phyloP scores from a whole-genome alignment of 148 eudicot species.

The Vaccinium vitisidaea region DNA sequence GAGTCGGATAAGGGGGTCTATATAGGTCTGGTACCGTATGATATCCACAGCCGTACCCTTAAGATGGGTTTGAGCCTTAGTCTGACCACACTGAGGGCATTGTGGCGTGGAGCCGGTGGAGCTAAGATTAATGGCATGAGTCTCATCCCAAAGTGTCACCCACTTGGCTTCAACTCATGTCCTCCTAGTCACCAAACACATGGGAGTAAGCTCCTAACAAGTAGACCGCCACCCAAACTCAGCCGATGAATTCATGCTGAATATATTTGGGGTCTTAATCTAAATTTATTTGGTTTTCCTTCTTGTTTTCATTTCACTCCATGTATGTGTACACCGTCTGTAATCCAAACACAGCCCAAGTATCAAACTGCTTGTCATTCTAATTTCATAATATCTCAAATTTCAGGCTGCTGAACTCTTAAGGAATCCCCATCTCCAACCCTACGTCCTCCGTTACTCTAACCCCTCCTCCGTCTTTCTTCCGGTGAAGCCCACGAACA shows the following conservation, averaged over 20 bases:
- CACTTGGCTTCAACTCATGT: not conserved
- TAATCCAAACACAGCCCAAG: not conserved
- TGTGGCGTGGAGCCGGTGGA: not conserved
- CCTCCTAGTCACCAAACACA: not conserved
- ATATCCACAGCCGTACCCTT: not conserved
- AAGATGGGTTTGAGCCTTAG: not conserved
- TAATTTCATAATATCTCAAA: not conserved
- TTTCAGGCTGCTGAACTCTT: conserved; percentile 83
- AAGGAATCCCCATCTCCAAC: conserved; percentile 84
- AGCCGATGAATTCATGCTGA: not conserved
- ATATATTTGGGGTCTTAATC: not conserved
- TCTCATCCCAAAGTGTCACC: not conserved
- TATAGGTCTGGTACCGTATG: not conserved
- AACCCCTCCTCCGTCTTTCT: conserved; percentile 75
- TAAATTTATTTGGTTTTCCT: not conserved
- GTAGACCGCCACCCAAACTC: not conserved
- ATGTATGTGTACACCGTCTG: not conserved
- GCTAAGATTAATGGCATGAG: not conserved
- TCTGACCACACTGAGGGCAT: not conserved
- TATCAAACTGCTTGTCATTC: not conserved
- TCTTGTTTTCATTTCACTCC: not conserved
- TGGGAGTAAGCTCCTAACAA: not conserved
- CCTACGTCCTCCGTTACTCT: conserved; percentile 67
- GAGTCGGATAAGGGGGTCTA: not conserved
- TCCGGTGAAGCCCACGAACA: conserved; percentile 69